These are phyloP conservation scores for Aspergillus kassunensis DNA, from an alignment of 495 filamentous ascomycete genomes.

Conservation along the genomic window DNA sequence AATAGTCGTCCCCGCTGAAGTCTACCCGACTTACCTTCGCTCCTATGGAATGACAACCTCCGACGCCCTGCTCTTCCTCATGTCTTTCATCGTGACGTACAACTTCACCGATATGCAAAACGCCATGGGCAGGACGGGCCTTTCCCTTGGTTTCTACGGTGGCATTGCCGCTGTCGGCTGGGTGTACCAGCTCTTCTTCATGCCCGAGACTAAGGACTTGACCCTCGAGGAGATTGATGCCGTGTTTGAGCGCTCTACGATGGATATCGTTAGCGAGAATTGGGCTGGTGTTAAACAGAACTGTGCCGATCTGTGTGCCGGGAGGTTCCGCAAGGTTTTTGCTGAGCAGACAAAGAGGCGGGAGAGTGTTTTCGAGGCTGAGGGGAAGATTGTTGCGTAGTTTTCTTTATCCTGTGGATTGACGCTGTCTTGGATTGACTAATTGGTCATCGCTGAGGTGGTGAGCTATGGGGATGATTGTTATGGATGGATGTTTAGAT, in stretches of 20 bases:
- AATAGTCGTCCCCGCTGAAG: slow-evolving; percentile 51
- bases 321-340: slow-evolving; percentile 1
- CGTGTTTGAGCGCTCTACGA: slow-evolving; percentile 52
- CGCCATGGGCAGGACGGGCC: slow-evolving; percentile 52
- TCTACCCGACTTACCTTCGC: slow-evolving; percentile 59
- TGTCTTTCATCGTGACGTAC: slow-evolving; percentile 61
- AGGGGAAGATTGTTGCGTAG: not conserved
- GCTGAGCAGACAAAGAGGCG: not conserved
- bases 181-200: slow-evolving; percentile 58
- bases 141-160: slow-evolving; percentile 58
- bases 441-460: no score
- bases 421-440: no score
- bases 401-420: no score
- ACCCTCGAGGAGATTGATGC: slow-evolving; percentile 60
- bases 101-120: slow-evolving; percentile 58
- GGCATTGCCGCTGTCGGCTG: slow-evolving; percentile 55
- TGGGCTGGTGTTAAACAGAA: slow-evolving; percentile 13
- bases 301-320: not conserved
- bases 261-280: slow-evolving; percentile 51
- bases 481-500: no score
- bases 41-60: slow-evolving; percentile 57
- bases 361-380: not conserved
- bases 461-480: no score
- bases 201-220: slow-evolving; percentile 62
- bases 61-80: slow-evolving; percentile 54